Base-by-base conservation (phyloP, 192 early-diverging fungal species). In the Spizellomyces punctatus region DNA sequence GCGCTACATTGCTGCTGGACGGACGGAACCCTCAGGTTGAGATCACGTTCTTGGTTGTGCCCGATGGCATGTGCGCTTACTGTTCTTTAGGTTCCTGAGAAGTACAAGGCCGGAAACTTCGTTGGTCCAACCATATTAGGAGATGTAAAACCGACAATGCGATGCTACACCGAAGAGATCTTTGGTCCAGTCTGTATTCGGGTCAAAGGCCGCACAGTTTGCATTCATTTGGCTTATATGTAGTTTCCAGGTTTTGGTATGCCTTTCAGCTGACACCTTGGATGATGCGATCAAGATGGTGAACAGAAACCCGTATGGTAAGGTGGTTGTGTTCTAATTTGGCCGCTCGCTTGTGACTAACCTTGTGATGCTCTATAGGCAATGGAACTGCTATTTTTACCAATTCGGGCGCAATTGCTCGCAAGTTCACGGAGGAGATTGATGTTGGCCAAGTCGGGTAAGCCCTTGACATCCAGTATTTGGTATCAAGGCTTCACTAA, bases 61-160 rank as follows among this genome's bases (percentile, higher is more conserved):
- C 27, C 27, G 27, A 36, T 36, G 0, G 27, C 19, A 73, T 22
- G 21, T 2, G 19, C n/a, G 55, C 42, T 27, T 2, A 63, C 63
- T 49, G 3, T 55, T 36, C 27, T 36, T 36, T 36, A 36, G 27
- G 27, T 71, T 9, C 46, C 71, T 17, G 58, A 54, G 9, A 74
- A 83, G 46, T 96, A 91, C 79, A 91, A 94, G 78, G 83, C 85
- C 43, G 96, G 96, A 66, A 96, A 98, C 89, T 98, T 98, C 84
- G 76, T 98, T 52, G 94, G 88, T 62, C 96, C 96, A n/a, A 96
- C 92, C 48, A 92, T 98, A 57, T 78, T 98, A 58, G 80, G 88
- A 45, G 76, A 89, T 46, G 94, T 93, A 48, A 88, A 76, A 57
- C 64, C 90, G 36, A 21, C 85, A 47, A 98, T 98, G 96, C 83